Evolutionary conservation across 192 early-diverging fungal genomes (phyloP), one percentile per base, ranked within the genome.

Genomic region (Rhizophagus sp.): DNA sequence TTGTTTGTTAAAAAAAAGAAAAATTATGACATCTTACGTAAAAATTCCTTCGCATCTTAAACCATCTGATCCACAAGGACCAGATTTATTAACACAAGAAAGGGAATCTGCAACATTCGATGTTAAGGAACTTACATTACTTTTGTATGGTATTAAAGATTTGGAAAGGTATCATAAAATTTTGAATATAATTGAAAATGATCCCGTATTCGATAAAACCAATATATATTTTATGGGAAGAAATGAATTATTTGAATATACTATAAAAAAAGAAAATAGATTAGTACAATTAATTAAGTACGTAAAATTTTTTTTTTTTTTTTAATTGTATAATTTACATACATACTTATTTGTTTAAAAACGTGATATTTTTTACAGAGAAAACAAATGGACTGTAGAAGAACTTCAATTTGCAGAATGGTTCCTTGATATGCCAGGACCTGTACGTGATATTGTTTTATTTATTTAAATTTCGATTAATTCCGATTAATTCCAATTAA

Each of bases 121-220:
- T 63, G 84, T 91, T 25, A 76, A 89, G 36, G 89, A 90, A 30
- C 88, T 96, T 81, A 86, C 92, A 71, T 81, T 83, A 79, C 90
- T 92, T 76, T 87, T 95, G 73, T 87, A 92, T 36, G 91, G 90
- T 62, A 82, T 90, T 22, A 86, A 93, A n/a, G 86, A 88, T 81
- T 86, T 94, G 17, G 81, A 83, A 7, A 84, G 85, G 52, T 81
- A 88, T 77, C 76, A 87, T 80, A 91, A 89, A 79, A 81, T 95
- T 11, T 85, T 92, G n/a, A 78, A 82, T 8, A 79, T 94, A n/a
- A 79, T 95, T 67, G 87, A 90, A 30, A 88, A 85, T 62, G 94
- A 96, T 80, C 90, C 91, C 5, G 89, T 88, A 19, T 94, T 96
- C 79, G 88, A 90, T 73, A 88, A 94, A 83, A 89, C 88, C 11